Percentiles rank a stretch among this genome's conserved stretches.
phyloP scores from a whole-genome alignment of 129 eudicot species.

The Tagetes patula region DNA sequence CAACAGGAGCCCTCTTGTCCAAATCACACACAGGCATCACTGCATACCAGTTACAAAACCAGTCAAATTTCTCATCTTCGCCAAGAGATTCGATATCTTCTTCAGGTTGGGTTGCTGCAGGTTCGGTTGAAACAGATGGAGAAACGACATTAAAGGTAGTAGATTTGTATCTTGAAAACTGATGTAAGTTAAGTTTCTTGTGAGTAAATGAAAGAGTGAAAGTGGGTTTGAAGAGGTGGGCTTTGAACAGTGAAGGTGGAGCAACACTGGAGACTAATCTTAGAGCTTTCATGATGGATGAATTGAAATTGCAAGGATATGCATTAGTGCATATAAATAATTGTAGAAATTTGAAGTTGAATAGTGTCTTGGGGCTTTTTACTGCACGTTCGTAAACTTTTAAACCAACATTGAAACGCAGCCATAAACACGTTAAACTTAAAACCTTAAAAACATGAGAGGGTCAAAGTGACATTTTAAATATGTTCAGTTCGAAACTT shows the following conservation, averaged over 20 bases:
- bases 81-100: no score
- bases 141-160: slow-evolving; percentile 19
- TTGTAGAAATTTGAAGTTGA: background rate
- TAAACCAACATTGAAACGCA: no score
- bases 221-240: background rate
- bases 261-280: background rate
- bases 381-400: no score
- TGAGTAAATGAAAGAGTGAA: background rate
- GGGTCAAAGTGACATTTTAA: no score
- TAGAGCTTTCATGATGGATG: background rate
- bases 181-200: background rate
- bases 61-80: slow-evolving; percentile 49
- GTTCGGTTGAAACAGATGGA: background rate
- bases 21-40: slow-evolving; percentile 64
- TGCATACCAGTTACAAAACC: slow-evolving; percentile 73
- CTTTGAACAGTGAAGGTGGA: background rate
- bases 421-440: no score
- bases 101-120: background rate
- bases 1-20: slow-evolving; percentile 70
- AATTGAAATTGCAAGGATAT: background rate
- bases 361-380: no score
- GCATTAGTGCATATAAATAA: background rate
- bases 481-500: no score
- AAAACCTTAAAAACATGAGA: no score
- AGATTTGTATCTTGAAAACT: slow-evolving; percentile 21